These are phyloP conservation scores for Fereydounia khargensis DNA, from an alignment of 1,284 basidiomycete species.

Conservation along the genomic window DNA sequence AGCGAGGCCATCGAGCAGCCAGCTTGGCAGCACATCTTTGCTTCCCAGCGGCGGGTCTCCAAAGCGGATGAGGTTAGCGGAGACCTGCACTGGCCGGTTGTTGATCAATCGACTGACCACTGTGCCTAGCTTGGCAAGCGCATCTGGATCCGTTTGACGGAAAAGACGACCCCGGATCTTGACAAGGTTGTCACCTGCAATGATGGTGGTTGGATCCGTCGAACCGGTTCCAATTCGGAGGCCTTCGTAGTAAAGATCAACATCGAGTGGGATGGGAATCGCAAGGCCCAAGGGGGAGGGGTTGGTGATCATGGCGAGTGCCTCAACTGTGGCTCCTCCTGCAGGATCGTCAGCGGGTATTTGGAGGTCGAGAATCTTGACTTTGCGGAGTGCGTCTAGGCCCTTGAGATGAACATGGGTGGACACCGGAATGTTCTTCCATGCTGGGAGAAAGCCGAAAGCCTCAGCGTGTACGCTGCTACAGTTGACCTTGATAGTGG, in stretches of 20 bases:
- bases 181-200: constrained; percentile 65
- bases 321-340: constrained; percentile 69
- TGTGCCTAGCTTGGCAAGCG: constrained; percentile 66
- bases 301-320: constrained; percentile 67
- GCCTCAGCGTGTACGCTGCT: constrained; percentile 68
- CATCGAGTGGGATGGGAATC: constrained; percentile 70
- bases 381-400: constrained; percentile 69
- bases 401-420: constrained; percentile 61
- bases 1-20: constrained; percentile 69
- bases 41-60: no score
- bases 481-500: constrained; percentile 70
- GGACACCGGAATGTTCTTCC: constrained; percentile 37
- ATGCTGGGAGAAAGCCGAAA: constrained; percentile 58
- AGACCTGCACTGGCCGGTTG: no score
- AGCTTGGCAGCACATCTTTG: no score
- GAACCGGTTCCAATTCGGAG: constrained; percentile 67
- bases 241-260: constrained; percentile 67
- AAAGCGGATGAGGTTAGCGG: no score
- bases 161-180: constrained; percentile 66
- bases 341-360: constrained; percentile 70
- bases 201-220: constrained; percentile 42
- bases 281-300: constrained; percentile 72
- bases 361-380: constrained; percentile 67
- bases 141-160: constrained; percentile 62
- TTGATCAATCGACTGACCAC: no score